Conservation (phyloP, 805 yeast species). For the Metschnikowia kofuensis region DNA sequence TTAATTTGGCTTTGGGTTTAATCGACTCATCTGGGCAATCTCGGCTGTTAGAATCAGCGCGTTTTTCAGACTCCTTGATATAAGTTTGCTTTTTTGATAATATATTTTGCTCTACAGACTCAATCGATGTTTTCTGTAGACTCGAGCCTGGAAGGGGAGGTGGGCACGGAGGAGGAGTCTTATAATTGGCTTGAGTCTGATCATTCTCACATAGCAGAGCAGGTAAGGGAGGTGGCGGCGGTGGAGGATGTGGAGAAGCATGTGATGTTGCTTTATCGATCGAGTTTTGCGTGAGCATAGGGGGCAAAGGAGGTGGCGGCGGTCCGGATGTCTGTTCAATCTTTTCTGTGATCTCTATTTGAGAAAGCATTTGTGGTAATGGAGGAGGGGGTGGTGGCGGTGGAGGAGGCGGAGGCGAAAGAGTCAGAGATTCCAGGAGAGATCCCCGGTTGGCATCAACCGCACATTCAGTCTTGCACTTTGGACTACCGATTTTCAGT, state of each 20-base stretch:
- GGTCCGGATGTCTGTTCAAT: too few species aligned
- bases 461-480: too few species aligned
- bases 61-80: neutral
- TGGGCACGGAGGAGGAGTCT: too few species aligned
- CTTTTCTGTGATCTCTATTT: too few species aligned
- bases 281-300: neutral
- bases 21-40: conserved; percentile 7
- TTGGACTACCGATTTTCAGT: too few species aligned
- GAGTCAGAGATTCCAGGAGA: too few species aligned
- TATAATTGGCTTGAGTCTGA: neutral
- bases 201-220: neutral
- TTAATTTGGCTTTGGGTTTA: conserved; percentile 71
- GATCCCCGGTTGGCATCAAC: too few species aligned
- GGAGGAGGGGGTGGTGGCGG: conserved; percentile 10
- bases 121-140: too few species aligned
- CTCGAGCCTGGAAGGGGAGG: too few species aligned
- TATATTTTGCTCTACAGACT: neutral
- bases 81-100: neutral
- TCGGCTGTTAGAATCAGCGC: neutral
- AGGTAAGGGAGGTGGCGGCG: conserved; percentile 8
- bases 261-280: neutral
- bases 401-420: neutral
- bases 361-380: too few species aligned
- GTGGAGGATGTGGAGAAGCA: conserved; percentile 5
- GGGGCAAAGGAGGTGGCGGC: neutral